A percentile compares a stretch with the other conserved stretches of the same genome.
phyloP scores from a whole-genome alignment of 805 yeast genomes.

The Barnettozyma salicaria region DNA sequence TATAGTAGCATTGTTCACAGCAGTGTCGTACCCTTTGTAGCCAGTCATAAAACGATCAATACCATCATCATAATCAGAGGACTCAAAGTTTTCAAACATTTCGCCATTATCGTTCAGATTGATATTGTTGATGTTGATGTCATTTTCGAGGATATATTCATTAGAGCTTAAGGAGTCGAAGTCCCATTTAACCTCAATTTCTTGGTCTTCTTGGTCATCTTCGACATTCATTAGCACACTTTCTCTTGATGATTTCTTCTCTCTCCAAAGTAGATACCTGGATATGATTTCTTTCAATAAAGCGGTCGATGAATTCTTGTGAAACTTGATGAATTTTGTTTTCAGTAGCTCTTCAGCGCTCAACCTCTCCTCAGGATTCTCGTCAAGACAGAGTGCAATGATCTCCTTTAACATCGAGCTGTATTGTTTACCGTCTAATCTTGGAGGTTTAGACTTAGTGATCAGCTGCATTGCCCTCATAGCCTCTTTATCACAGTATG shows the following conservation, averaged over 20 bases:
- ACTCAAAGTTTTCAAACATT: slow-evolving; percentile 20
- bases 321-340: slow-evolving; percentile 61
- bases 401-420: slow-evolving; percentile 74
- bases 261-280: slow-evolving; percentile 72
- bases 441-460: slow-evolving; percentile 88
- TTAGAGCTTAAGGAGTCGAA: slow-evolving; percentile 74
- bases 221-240: slow-evolving; percentile 37
- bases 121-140: slow-evolving; percentile 41
- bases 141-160: slow-evolving; percentile 69
- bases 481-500: slow-evolving; percentile 93
- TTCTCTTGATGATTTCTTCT: slow-evolving; percentile 50
- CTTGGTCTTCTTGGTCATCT: slow-evolving; percentile 36
- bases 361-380: slow-evolving; percentile 83
- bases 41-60: slow-evolving; percentile 27
- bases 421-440: slow-evolving; percentile 86
- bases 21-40: slow-evolving; percentile 13
- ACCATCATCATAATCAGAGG: slow-evolving; percentile 25
- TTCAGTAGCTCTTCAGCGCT: slow-evolving; percentile 78
- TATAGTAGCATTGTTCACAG: slow-evolving; percentile 15
- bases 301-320: slow-evolving; percentile 54
- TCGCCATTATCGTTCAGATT: slow-evolving; percentile 20
- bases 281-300: slow-evolving; percentile 69
- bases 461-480: slow-evolving; percentile 91
- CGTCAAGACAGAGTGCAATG: slow-evolving; percentile 88
- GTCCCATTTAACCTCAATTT: slow-evolving; percentile 71